Evolutionary conservation across 192 early-diverging fungal genomes (phyloP).

Genomic region (Podila clonocystis): DNA sequence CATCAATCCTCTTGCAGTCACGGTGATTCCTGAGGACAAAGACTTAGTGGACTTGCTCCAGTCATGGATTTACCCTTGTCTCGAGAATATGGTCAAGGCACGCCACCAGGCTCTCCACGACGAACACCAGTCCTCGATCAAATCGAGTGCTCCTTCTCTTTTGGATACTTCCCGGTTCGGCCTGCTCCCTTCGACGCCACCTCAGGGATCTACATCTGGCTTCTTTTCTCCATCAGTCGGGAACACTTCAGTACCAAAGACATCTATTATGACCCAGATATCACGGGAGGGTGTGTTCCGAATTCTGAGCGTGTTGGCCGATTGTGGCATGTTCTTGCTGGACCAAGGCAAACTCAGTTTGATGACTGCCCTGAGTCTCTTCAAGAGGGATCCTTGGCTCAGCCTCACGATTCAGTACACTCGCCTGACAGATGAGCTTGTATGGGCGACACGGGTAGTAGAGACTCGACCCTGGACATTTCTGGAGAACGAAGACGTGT

Average conservation of each 20-base stretch:
- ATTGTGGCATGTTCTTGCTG: conserved; percentile 15
- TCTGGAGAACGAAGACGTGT: conserved; percentile 18
- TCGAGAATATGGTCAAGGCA: conserved; percentile 7
- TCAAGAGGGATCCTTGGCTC: conserved; percentile 8
- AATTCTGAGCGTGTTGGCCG: conserved; percentile 12
- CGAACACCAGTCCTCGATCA: not conserved
- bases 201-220: not conserved
- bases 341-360: conserved; percentile 5
- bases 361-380: not conserved
- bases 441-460: conserved; percentile 23
- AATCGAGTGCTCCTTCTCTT: not conserved
- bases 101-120: conserved; percentile 20
- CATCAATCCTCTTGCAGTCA: not conserved
- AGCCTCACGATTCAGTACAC: conserved; percentile 16
- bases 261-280: not conserved
- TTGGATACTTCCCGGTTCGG: not conserved
- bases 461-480: conserved; percentile 9
- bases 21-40: conserved; percentile 8
- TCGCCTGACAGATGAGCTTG: conserved; percentile 17
- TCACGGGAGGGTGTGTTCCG: conserved; percentile 7
- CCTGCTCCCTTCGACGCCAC: not conserved
- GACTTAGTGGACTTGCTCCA: not conserved
- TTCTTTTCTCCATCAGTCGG: not conserved
- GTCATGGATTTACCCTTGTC: conserved; percentile 31
- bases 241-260: not conserved